Evolutionary conservation across 164 flowering plant species (phyloP).

Genomic region (Aristolochia contorta): DNA sequence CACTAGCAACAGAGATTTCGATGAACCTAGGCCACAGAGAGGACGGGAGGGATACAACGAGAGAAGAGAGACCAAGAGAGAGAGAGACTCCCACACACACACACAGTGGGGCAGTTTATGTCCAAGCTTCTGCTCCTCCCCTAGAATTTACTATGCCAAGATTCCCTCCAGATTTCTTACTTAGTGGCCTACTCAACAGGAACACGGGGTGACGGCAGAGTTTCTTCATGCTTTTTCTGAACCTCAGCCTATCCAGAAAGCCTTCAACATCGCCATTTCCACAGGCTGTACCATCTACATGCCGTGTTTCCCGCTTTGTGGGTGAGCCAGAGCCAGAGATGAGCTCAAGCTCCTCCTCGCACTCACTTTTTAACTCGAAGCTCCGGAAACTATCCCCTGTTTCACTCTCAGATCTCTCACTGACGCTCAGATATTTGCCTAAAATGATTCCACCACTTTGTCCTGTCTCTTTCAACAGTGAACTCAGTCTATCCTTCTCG

Average conservation of each 20-base stretch:
- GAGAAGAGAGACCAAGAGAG: no score
- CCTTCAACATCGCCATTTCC: slow-evolving; percentile 33
- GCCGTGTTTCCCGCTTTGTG: slow-evolving; percentile 6
- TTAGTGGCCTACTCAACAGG: slow-evolving; percentile 43
- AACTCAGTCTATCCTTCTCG: slow-evolving; percentile 6
- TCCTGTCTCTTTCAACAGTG: slow-evolving; percentile 13
- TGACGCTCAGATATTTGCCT: slow-evolving; percentile 19
- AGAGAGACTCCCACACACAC: no score
- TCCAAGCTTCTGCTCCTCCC: slow-evolving; percentile 36
- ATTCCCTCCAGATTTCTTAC: slow-evolving; percentile 27
- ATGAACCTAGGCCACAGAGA: no score
- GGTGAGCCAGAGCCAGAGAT: slow-evolving; percentile 17
- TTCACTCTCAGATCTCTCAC: slow-evolving; percentile 29
- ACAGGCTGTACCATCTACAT: slow-evolving; percentile 13
- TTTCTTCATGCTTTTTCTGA: slow-evolving; percentile 56
- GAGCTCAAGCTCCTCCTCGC: slow-evolving; percentile 25
- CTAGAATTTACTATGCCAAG: slow-evolving; percentile 35
- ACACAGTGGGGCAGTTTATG: slow-evolving; percentile 5
- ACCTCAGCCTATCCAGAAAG: slow-evolving; percentile 38
- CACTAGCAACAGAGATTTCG: no score
- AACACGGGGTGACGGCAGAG: slow-evolving; percentile 65
- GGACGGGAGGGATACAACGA: no score
- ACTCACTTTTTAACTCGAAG: slow-evolving; percentile 20
- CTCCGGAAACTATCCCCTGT: slow-evolving; percentile 35
- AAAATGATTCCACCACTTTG: slow-evolving; percentile 6